Percentiles rank a stretch among this genome's conserved stretches.
phyloP scores from a whole-genome alignment of 129 eudicot genomes.

The Solidago caesia region DNA sequence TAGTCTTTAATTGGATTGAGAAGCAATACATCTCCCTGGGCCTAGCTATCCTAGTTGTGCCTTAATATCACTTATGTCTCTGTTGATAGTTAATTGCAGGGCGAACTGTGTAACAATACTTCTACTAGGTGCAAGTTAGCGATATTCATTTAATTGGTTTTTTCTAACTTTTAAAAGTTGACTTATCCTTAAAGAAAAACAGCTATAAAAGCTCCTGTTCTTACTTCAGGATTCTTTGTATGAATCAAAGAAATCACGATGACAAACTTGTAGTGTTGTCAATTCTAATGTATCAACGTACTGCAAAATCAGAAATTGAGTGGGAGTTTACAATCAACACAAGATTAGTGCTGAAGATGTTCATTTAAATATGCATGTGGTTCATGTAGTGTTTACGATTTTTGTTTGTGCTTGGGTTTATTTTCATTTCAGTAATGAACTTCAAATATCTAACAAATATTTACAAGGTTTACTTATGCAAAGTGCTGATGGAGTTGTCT shows the following conservation, averaged over 20 bases:
- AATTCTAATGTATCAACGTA: background rate
- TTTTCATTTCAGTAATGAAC: background rate
- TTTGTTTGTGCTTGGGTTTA: background rate
- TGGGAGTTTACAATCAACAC: background rate
- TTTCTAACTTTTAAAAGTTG: background rate
- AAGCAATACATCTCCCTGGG: too few species aligned
- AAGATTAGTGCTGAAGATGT: background rate
- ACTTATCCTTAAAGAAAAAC: background rate
- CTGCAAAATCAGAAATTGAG: background rate
- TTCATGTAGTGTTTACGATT: background rate
- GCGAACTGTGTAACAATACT: background rate
- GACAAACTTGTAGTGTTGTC: background rate
- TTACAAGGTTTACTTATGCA: background rate
- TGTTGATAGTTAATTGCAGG: background rate
- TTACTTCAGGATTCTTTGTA: background rate
- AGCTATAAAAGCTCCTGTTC: background rate
- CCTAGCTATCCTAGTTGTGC: too few species aligned
- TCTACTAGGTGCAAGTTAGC: conserved; percentile 8
- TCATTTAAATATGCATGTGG: background rate
- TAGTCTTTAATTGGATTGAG: too few species aligned
- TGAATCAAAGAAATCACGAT: background rate
- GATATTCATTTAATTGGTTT: background rate
- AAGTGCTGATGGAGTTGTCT: background rate
- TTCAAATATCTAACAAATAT: background rate
- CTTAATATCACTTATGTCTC: background rate